A percentile compares a stretch with the other conserved stretches of the same genome.
Conservation (phyloP, 306 rosid genomes). For the Begonia peltatifolia region DNA sequence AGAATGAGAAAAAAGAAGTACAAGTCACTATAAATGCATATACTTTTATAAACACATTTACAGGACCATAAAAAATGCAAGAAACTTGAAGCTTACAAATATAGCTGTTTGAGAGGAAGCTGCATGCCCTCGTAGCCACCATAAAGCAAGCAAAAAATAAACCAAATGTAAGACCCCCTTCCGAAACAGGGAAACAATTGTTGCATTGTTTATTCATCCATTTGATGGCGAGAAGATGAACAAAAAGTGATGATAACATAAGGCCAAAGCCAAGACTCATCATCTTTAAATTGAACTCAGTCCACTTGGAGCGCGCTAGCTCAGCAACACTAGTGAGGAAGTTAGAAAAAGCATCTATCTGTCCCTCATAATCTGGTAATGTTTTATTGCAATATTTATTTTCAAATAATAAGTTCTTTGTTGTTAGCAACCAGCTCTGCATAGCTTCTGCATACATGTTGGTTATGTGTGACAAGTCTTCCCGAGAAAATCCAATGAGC, state of each 20-base stretch:
- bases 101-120: constrained; percentile 87
- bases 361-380: constrained; percentile 42
- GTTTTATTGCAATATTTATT: constrained; percentile 23
- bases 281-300: constrained; percentile 72
- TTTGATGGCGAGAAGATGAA: constrained; percentile 49
- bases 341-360: constrained; percentile 48
- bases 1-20: not conserved
- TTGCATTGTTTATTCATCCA: constrained; percentile 32
- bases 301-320: constrained; percentile 96
- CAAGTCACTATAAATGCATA: too few relatives aligned
- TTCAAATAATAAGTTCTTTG: constrained; percentile 28
- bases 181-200: constrained; percentile 26
- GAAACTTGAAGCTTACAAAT: constrained; percentile 51
- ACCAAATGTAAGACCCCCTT: constrained; percentile 25
- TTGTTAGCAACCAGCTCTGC: constrained; percentile 40
- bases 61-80: not conserved
- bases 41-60: not conserved
- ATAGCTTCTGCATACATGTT: constrained; percentile 50
- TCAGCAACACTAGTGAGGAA: constrained; percentile 64
- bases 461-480: constrained; percentile 50
- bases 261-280: constrained; percentile 71
- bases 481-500: constrained; percentile 78
- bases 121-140: constrained; percentile 61
- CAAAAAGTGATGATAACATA: constrained; percentile 49
- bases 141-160: constrained; percentile 42